Percentiles rank a stretch among this genome's conserved stretches.
phyloP scores from a whole-genome alignment of 169 alveolate genomes.

The Cryptosporidium baileyi region DNA sequence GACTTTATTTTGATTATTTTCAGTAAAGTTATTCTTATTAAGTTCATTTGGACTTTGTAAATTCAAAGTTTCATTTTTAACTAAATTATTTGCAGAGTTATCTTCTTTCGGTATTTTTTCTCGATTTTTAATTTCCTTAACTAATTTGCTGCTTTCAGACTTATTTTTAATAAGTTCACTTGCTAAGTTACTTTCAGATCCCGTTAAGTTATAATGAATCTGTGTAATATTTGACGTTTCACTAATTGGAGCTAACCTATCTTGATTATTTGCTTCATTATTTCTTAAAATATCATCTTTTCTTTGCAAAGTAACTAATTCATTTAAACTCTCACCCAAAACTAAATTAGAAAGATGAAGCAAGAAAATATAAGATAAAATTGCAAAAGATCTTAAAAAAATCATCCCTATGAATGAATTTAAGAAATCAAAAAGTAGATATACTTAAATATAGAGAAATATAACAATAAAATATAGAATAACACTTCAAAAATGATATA shows the following conservation, averaged over 20 bases:
- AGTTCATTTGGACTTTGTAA: background rate
- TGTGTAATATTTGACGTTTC: no score
- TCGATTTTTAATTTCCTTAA: background rate
- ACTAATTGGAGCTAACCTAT: no score
- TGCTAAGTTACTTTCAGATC: background rate
- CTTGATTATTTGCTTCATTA: no score
- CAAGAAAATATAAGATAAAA: background rate
- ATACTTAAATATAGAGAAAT: background rate
- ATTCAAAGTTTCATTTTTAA: background rate
- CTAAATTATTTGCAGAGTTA: background rate
- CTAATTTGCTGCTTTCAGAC: no score
- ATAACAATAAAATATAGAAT: background rate
- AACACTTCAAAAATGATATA: background rate
- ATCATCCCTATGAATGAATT: background rate
- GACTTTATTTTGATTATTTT: background rate
- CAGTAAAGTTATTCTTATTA: background rate
- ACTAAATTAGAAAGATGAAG: conserved; percentile 1
- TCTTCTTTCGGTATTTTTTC: background rate
- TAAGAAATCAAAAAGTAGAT: background rate
- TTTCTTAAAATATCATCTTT: no score
- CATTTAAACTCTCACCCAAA: background rate
- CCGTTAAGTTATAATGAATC: background rate
- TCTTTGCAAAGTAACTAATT: background rate
- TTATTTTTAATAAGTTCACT: background rate
- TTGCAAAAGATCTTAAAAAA: background rate